phyloP scores from a whole-genome alignment of 768 basidiomycete genomes.

The Boletus huronensis region DNA sequence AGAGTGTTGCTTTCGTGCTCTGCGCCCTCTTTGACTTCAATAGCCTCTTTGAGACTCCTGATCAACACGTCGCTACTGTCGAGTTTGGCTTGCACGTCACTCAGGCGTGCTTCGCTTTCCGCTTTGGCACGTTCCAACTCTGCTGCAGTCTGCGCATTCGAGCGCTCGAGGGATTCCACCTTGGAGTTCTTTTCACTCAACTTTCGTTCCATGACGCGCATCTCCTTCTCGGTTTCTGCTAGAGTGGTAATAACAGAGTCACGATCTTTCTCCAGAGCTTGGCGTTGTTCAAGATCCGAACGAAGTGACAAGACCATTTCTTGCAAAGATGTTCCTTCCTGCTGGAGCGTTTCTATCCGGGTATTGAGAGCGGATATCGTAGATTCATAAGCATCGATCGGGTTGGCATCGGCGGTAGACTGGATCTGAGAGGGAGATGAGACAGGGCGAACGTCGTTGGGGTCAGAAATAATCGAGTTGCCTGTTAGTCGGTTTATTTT shows the following conservation, averaged over 20 bases:
- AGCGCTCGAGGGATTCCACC: constrained; percentile 46
- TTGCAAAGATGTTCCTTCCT: constrained; percentile 64
- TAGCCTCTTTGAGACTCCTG: constrained; percentile 47
- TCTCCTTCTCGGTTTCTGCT: constrained; percentile 41
- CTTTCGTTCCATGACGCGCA: constrained; percentile 40
- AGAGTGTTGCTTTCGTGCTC: constrained; percentile 48
- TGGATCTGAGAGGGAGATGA: constrained; percentile 33
- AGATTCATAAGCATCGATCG: constrained; percentile 13
- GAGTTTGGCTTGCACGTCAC: constrained; percentile 43
- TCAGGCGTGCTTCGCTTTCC: constrained; percentile 42
- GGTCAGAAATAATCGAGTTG: constrained; percentile 20
- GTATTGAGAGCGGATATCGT: constrained; percentile 22
- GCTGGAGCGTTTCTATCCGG: constrained; percentile 59
- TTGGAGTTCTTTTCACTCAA: constrained; percentile 43
- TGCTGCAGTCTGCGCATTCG: constrained; percentile 33
- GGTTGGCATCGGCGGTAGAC: constrained; percentile 35
- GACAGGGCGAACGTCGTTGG: constrained; percentile 11
- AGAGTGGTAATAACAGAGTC: constrained; percentile 40
- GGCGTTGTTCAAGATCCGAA: constrained; percentile 23
- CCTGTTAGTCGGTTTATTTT: constrained; percentile 45
- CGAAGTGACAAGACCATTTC: constrained; percentile 26
- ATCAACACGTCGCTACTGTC: constrained; percentile 43
- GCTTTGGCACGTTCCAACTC: constrained; percentile 46
- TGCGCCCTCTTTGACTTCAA: constrained; percentile 49
- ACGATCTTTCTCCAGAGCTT: constrained; percentile 40